Conservation (phyloP, 768 basidiomycete species). For the Rhodosporidiobolus odoratus region DNA sequence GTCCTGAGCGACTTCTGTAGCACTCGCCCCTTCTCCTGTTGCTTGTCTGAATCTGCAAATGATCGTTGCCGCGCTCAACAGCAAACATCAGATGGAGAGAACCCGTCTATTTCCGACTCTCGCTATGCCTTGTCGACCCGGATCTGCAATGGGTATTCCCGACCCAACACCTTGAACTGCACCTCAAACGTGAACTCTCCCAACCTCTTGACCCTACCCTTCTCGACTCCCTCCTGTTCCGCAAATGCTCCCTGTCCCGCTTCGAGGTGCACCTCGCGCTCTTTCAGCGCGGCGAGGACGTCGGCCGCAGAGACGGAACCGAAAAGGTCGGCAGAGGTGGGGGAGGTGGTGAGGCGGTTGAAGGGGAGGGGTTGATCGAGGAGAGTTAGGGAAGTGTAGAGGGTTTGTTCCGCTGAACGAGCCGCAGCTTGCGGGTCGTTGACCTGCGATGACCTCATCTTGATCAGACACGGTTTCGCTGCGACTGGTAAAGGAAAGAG, state of each 20-base stretch:
- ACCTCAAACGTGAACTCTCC: constrained; percentile 21
- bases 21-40: no score
- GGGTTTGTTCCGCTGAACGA: constrained; percentile 6
- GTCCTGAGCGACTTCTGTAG: no score
- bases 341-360: constrained; percentile 24
- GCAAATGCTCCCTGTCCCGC: constrained; percentile 4
- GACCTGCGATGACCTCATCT: background rate
- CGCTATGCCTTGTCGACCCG: constrained; percentile 2
- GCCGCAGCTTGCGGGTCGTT: constrained; percentile 12
- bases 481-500: background rate
- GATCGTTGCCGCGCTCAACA: no score
- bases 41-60: no score
- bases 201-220: constrained; percentile 24
- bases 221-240: constrained; percentile 20
- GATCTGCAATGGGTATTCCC: background rate
- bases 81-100: no score
- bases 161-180: background rate
- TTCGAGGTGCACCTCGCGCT: constrained; percentile 12
- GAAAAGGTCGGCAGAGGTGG: constrained; percentile 33
- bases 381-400: constrained; percentile 5
- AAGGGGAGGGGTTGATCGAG: constrained; percentile 11
- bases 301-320: constrained; percentile 25
- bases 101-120: no score
- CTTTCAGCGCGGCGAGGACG: constrained; percentile 5
- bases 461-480: background rate